Base-by-base conservation (phyloP, 208 protist species). In the Acanthamoeba royreba region DNA sequence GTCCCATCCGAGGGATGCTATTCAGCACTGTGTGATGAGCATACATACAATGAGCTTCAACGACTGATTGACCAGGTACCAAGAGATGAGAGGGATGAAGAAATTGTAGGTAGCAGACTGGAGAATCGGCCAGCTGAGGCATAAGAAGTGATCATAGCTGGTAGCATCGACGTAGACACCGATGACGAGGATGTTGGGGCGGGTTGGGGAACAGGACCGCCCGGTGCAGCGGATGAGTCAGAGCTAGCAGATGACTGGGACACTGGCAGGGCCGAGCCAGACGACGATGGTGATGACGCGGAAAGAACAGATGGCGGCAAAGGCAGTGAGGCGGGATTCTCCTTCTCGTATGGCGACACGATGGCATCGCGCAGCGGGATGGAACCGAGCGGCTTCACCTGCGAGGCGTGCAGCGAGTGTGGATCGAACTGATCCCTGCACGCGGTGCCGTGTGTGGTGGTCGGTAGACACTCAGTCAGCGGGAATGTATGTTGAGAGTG, bases 1-100 rank as follows among this genome's bases (percentile, higher is more conserved):
- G 58, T 91, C 85, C 85, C 85, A 91, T 25, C 49, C 85, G n/a
- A 91, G 52, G n/a, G 85, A 33, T 45, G 85, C 85, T 91, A 61
- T n/a, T 13, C 7, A 61, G 5, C 53, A 3, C 22, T 25, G 25
- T 5, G 38, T 40, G 15, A 66, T 13, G 4, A 42, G 47, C 33
- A n/a, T n/a, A n/a, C n/a, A n/a, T n/a, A n/a, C n/a, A n/a, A 40
- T 58, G 77, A 86, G 77, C n/a, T 3, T 8, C 43, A 46, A n/a
- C 47, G 47, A 33, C 25, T 19, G 47, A 86, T 15, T 47, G 40
- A 52, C 17, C 22, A 53, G 7, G 43, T 52, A 83, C 72, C 49
- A 5, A 91, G 53, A 4, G 85, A 91, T 31, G 46, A 69, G 33
- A 89, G 49, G 25, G 52, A 89, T 2, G 49, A 91, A 4, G 58